These are phyloP conservation scores for Fusarium solani-melongenae DNA, from an alignment of 2,329 filamentous ascomycete genomes.

Conservation along the genomic window DNA sequence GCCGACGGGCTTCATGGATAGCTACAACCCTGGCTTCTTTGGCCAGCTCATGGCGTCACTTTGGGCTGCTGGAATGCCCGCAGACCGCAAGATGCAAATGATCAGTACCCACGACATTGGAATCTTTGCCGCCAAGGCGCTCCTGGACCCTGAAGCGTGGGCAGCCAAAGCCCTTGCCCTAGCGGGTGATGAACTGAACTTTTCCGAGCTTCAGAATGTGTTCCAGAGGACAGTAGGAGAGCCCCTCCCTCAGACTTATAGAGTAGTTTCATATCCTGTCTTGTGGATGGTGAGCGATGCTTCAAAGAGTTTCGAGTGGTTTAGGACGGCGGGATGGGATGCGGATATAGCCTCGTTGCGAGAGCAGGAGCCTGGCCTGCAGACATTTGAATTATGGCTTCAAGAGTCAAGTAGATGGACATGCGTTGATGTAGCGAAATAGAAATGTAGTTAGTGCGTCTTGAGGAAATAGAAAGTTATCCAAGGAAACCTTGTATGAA, in stretches of 20 bases:
- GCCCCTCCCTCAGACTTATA: conserved; percentile 12
- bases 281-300: conserved; percentile 28
- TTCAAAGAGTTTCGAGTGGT: conserved; percentile 28
- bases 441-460: neutral
- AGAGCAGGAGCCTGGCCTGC: neutral
- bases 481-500: neutral
- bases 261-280: neutral
- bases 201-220: neutral
- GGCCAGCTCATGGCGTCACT: conserved; percentile 42
- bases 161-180: conserved; percentile 3
- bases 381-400: conserved; percentile 36
- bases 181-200: conserved; percentile 19
- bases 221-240: conserved; percentile 5
- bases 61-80: conserved; percentile 40
- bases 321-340: conserved; percentile 20
- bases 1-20: conserved; percentile 45
- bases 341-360: conserved; percentile 10
- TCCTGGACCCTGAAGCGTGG: conserved; percentile 9
- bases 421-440: neutral
- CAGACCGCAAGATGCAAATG: conserved; percentile 39
- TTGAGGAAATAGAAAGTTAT: neutral
- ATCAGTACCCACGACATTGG: conserved; percentile 44
- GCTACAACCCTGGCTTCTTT: conserved; percentile 38
- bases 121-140: conserved; percentile 10
- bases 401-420: conserved; percentile 36